Evolutionary conservation across 2,329 filamentous ascomycete species (phyloP).

Genomic region (Colletotrichum chlorophyti): DNA sequence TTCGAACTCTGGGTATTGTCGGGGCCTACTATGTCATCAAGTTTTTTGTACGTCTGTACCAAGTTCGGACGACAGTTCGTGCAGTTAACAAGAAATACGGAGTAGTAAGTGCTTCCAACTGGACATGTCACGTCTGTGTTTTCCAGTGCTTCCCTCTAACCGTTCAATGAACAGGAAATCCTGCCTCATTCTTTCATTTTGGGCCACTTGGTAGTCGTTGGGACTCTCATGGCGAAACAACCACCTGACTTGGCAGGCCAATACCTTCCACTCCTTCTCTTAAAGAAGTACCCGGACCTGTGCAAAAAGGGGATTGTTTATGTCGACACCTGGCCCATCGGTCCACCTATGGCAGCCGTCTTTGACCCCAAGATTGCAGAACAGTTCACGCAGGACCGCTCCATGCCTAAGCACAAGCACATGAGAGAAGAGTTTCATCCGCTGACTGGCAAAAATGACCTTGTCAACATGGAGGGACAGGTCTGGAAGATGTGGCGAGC

Average conservation of each 20-base stretch:
- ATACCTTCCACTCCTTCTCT: constrained; percentile 33
- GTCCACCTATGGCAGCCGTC: constrained; percentile 28
- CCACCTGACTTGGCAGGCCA: constrained; percentile 31
- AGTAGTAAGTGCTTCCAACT: background rate
- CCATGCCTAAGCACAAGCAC: constrained; percentile 34
- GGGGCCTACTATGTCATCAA: background rate
- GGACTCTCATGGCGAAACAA: constrained; percentile 29
- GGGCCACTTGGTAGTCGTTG: constrained; percentile 33
- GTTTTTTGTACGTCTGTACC: background rate
- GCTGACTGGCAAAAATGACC: constrained; percentile 39
- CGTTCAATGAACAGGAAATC: constrained; percentile 32
- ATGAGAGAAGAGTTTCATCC: constrained; percentile 38
- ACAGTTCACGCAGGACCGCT: constrained; percentile 35
- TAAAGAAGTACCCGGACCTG: background rate
- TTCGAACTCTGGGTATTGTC: background rate
- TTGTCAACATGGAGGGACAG: constrained; percentile 38
- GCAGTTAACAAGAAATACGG: background rate
- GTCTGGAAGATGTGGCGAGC: constrained; percentile 38
- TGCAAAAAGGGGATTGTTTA: constrained; percentile 35
- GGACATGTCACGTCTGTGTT: background rate
- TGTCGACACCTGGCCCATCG: constrained; percentile 38
- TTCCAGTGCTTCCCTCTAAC: constrained; percentile 6
- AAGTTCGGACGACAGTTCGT: background rate
- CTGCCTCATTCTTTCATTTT: constrained; percentile 35
- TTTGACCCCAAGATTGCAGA: constrained; percentile 31